Evolutionary conservation across 2,329 filamentous ascomycete species (phyloP), one percentile per base, ranked within the genome.

Genomic region (Neofusicoccum umdonicola): DNA sequence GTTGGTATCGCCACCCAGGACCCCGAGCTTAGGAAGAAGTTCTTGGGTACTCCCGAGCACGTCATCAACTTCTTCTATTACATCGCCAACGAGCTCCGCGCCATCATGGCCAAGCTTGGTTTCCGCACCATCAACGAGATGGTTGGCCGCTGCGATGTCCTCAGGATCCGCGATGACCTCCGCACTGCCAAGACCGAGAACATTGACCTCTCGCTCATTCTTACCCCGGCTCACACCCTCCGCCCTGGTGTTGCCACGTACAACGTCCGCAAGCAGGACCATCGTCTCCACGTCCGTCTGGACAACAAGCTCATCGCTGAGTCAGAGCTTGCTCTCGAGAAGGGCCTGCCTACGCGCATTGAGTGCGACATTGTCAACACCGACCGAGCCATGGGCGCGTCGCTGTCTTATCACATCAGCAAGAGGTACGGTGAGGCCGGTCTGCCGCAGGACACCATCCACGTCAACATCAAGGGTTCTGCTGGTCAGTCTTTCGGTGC

Each of bases 11-110:
- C 94, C 3, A 97, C 93, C 0, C 94, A 98, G 75, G 93, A 97
- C 72, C 93, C 93, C n/a, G 90, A 94, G 75, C 85, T 98, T 2
- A 88, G 94, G 66, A 91, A 93, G 84, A 98, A 97, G 81, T 97
- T 98, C 79, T 84, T 88, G 70, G 94, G 94, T 67, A 93, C 92
- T 0, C 93, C 94, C 11, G 94, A 98, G 81, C 92, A 97, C 71
- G 93, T 97, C 65, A 97, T 98, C 79, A 98, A 97, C 85, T 97
- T 97, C 84, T 97, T 97, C 82, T 98, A 97, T 82, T 98, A 97
- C 74, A 85, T 98, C 61, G 91, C 94, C 70, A 98, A 98, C 74
- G 94, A 98, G 82, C 87, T 98, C 65, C 90, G 94, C 75, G 92
- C 93, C 41, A 96, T 98, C 79, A 97, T 98, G 94, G 93, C 94